Evolutionary conservation across 805 yeast genomes (phyloP).

Genomic region (Grigorovia humatica): DNA sequence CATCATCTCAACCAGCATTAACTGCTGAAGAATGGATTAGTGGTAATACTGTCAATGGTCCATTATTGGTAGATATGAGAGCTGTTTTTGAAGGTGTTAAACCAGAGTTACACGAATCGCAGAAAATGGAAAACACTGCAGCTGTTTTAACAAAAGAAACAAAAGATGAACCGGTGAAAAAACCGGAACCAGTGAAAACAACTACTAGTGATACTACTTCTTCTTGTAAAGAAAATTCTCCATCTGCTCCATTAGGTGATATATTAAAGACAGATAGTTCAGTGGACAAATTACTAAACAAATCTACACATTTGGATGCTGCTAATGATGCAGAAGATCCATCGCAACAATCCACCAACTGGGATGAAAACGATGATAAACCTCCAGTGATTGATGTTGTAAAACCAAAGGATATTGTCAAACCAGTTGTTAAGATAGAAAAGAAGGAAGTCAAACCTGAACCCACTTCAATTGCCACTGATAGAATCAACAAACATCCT

Average conservation of each 20-base stretch:
- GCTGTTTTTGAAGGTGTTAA: constrained; percentile 68
- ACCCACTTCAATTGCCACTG: constrained; percentile 8
- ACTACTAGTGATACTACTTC: not conserved
- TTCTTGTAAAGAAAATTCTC: constrained; percentile 8
- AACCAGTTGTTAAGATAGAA: not conserved
- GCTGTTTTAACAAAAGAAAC: constrained; percentile 11
- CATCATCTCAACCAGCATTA: constrained; percentile 69
- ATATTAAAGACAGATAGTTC: constrained; percentile 18
- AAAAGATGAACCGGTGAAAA: constrained; percentile 9
- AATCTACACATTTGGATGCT: constrained; percentile 22
- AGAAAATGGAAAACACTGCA: constrained; percentile 7
- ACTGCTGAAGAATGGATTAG: constrained; percentile 67
- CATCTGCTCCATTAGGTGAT: constrained; percentile 12
- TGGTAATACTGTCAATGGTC: constrained; percentile 78
- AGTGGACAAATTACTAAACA: constrained; percentile 22
- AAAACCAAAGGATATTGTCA: constrained; percentile 2
- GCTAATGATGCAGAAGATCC: constrained; percentile 29
- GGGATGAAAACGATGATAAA: constrained; percentile 27
- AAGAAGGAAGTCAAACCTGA: constrained; percentile 9
- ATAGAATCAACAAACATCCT: constrained; percentile 1
- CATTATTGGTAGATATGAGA: constrained; percentile 66
- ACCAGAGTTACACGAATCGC: constrained; percentile 35
- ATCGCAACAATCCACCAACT: constrained; percentile 22
- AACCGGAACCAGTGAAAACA: not conserved
- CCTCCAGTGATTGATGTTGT: constrained; percentile 3